Percentiles rank a stretch among this genome's conserved stretches.
Evolutionary conservation across 164 flowering plant genomes (phyloP).

Genomic region (Stephania japonica): DNA sequence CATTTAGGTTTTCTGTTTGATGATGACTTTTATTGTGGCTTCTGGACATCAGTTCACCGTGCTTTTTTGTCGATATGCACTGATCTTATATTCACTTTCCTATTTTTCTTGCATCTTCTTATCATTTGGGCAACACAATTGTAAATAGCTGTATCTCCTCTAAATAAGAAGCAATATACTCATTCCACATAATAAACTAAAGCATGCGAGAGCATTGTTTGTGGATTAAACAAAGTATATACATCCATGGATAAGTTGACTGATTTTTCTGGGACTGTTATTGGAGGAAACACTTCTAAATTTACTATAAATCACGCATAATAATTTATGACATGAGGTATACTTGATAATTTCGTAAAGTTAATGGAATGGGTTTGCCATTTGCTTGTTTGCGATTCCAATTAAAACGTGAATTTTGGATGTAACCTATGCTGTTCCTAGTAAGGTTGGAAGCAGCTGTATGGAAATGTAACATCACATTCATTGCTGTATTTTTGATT

Average conservation of each 20-base stretch:
- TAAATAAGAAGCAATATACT: neutral
- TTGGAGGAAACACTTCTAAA: neutral
- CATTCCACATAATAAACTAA: neutral
- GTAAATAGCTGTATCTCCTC: neutral
- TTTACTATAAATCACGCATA: neutral
- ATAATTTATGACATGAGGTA: too few relatives aligned
- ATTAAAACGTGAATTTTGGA: neutral
- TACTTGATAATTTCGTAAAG: neutral
- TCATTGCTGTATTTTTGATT: neutral
- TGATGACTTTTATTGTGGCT: neutral
- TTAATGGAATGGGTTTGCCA: neutral
- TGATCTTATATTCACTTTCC: neutral
- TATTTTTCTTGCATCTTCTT: neutral
- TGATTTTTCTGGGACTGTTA: neutral
- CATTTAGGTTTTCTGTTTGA: neutral
- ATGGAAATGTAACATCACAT: neutral
- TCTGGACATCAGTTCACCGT: neutral
- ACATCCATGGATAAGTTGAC: neutral
- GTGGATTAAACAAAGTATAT: neutral
- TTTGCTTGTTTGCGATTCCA: neutral
- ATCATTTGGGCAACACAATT: neutral
- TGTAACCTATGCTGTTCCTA: neutral
- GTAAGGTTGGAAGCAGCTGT: neutral
- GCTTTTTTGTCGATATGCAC: neutral
- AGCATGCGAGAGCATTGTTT: neutral